Percentiles rank a stretch among this genome's conserved stretches.
Conservation (phyloP, 148 eudicot genomes). For the Heliamphora exappendiculata region DNA sequence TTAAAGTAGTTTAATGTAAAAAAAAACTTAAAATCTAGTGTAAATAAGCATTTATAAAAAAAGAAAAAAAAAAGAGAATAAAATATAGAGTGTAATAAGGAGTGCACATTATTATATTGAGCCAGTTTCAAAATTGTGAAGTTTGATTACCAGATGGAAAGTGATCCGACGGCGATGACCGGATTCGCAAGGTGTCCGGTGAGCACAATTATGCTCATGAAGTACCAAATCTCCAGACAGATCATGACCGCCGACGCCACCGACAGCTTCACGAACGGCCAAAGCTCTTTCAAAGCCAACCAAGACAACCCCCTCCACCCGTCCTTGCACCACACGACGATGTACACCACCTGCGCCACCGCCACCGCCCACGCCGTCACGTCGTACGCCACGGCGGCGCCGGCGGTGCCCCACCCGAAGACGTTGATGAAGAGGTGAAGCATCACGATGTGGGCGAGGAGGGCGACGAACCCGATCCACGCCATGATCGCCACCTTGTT, state of each 20-base stretch:
- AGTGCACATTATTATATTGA: too few species aligned
- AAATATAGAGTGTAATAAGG: too few species aligned
- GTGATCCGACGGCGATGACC: constrained; percentile 79
- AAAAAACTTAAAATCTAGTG: too few species aligned
- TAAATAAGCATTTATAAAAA: too few species aligned
- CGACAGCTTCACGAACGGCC: constrained; percentile 68
- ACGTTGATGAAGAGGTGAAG: constrained; percentile 54
- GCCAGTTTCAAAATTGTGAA: too few species aligned
- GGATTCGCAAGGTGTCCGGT: constrained; percentile 96
- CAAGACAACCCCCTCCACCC: constrained; percentile 79
- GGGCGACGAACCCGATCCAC: constrained; percentile 67
- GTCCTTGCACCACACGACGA: constrained; percentile 73
- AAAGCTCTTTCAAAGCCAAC: constrained; percentile 74
- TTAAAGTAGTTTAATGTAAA: too few species aligned
- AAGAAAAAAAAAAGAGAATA: too few species aligned
- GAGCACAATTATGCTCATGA: constrained; percentile 89
- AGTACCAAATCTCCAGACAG: constrained; percentile 93
- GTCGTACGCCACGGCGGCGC: constrained; percentile 76
- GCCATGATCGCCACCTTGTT: constrained; percentile 52
- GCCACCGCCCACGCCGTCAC: constrained; percentile 80
- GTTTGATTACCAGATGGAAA: constrained; percentile 67
- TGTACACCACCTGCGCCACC: constrained; percentile 58
- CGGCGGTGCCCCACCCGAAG: constrained; percentile 65
- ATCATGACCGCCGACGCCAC: constrained; percentile 90
- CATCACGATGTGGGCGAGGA: constrained; percentile 43